These are phyloP conservation scores for Mycena pura DNA, from an alignment of 768 basidiomycete genomes.

Conservation along the genomic window DNA sequence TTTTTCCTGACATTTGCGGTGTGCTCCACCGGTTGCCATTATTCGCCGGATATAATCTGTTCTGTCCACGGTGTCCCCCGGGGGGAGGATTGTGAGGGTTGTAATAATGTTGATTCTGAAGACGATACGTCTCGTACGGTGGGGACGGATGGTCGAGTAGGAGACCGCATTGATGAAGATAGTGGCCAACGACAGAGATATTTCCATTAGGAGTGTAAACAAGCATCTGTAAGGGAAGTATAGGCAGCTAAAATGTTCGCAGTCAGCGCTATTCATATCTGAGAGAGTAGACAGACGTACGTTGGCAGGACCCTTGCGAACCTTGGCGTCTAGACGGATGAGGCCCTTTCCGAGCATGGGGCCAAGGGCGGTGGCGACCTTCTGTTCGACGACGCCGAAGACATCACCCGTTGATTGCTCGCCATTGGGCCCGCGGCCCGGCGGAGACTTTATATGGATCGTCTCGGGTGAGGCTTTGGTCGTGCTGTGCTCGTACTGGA, in stretches of 20 bases:
- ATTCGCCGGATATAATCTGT: slow-evolving; percentile 30
- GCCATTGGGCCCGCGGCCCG: slow-evolving; percentile 54
- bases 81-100: slow-evolving; percentile 91
- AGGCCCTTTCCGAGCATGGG: slow-evolving; percentile 87
- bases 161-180: slow-evolving; percentile 70
- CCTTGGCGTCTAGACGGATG: slow-evolving; percentile 80
- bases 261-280: slow-evolving; percentile 27
- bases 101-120: slow-evolving; percentile 72
- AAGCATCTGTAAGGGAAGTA: slow-evolving; percentile 83
- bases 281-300: slow-evolving; percentile 48
- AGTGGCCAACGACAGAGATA: slow-evolving; percentile 80
- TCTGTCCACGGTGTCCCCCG: slow-evolving; percentile 55
- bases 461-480: slow-evolving; percentile 67
- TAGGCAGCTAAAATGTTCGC: slow-evolving; percentile 64
- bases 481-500: slow-evolving; percentile 73
- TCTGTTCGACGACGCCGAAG: slow-evolving; percentile 89
- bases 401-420: slow-evolving; percentile 65
- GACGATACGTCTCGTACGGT: slow-evolving; percentile 66
- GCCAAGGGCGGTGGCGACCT: slow-evolving; percentile 77
- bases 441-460: slow-evolving; percentile 78
- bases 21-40: slow-evolving; percentile 62
- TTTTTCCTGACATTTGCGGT: slow-evolving; percentile 68
- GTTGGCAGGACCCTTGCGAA: slow-evolving; percentile 66
- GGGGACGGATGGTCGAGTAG: slow-evolving; percentile 83
- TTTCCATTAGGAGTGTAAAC: slow-evolving; percentile 96